These are phyloP conservation scores for Phytophthora cryptogea DNA, from an alignment of 352 stramenopile species.

Conservation along the genomic window DNA sequence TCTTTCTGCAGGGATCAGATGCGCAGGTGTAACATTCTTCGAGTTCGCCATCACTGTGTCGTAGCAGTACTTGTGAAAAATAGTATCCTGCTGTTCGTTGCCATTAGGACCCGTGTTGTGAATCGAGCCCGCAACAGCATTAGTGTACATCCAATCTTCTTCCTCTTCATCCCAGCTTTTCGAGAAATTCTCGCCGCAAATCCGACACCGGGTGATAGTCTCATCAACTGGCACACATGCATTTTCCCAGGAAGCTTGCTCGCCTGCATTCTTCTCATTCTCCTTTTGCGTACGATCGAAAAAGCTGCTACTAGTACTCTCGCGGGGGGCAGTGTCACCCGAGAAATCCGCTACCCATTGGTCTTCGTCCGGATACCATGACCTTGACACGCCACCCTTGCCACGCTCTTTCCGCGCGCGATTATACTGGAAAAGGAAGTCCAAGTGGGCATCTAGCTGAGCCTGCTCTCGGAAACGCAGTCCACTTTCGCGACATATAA, in stretches of 20 bases:
- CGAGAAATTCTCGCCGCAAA: conserved; percentile 82
- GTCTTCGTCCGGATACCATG: conserved; percentile 84
- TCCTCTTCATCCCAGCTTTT: conserved; percentile 90
- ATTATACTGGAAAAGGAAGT: conserved; percentile 90
- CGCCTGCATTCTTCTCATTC: conserved; percentile 52
- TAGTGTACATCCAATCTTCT: conserved; percentile 92
- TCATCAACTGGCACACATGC: conserved; percentile 81
- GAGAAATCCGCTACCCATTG: conserved; percentile 83
- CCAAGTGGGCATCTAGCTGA: conserved; percentile 79
- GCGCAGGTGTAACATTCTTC: conserved; percentile 73
- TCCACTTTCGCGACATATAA: conserved; percentile 82
- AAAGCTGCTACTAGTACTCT: conserved; percentile 80
- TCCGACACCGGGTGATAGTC: conserved; percentile 77
- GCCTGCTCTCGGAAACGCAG: conserved; percentile 79
- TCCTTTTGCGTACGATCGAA: conserved; percentile 68
- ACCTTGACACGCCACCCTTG: conserved; percentile 80
- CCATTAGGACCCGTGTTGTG: conserved; percentile 46
- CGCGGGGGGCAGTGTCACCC: conserved; percentile 54
- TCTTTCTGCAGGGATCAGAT: conserved; percentile 64
- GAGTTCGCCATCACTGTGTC: conserved; percentile 85
- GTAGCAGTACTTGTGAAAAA: conserved; percentile 92
- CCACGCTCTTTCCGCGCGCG: conserved; percentile 79
- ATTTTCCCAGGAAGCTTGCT: conserved; percentile 65
- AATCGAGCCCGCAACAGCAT: conserved; percentile 79
- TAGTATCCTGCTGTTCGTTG: conserved; percentile 59